phyloP scores from a whole-genome alignment of 2,329 filamentous ascomycete genomes.

The Aspergillus ibericus region DNA sequence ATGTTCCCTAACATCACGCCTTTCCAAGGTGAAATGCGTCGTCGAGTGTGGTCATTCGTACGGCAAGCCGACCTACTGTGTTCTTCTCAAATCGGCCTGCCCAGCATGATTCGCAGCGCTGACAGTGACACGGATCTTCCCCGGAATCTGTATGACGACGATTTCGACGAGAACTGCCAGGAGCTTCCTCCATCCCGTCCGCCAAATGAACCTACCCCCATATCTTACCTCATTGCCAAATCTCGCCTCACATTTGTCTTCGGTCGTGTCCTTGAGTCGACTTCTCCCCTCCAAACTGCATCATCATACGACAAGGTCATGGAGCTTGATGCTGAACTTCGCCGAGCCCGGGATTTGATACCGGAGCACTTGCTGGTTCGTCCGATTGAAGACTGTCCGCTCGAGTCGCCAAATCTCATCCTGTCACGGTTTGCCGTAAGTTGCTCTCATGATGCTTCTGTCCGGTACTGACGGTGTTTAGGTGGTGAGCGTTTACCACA shows the following conservation, averaged over 20 bases:
- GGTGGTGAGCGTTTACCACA: conserved; percentile 81
- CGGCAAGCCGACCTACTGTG: conserved; percentile 64
- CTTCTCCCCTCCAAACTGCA: conserved; percentile 42
- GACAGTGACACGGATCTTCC: conserved; percentile 64
- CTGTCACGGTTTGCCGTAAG: conserved; percentile 73
- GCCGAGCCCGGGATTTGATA: conserved; percentile 62
- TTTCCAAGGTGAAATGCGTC: conserved; percentile 61
- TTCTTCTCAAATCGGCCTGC: conserved; percentile 67
- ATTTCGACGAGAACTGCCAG: conserved; percentile 59
- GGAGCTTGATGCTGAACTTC: conserved; percentile 59
- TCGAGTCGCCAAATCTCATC: conserved; percentile 67
- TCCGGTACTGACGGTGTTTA: conserved; percentile 20
- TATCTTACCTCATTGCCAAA: conserved; percentile 52
- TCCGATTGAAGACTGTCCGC: conserved; percentile 69
- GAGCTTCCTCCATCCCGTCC: conserved; percentile 60
- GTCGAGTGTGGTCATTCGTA: conserved; percentile 51
- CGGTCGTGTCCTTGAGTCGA: conserved; percentile 46
- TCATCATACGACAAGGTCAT: conserved; percentile 61
- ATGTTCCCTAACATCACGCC: conserved; percentile 60
- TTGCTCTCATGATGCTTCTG: background rate
- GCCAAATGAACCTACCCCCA: conserved; percentile 58
- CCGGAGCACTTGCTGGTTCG: conserved; percentile 78
- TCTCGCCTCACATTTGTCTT: conserved; percentile 44
- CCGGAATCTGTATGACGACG: conserved; percentile 64
- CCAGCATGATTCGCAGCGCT: conserved; percentile 63